Base-by-base conservation (phyloP, 495 filamentous ascomycete species). In the Aspergillus sparsus region DNA sequence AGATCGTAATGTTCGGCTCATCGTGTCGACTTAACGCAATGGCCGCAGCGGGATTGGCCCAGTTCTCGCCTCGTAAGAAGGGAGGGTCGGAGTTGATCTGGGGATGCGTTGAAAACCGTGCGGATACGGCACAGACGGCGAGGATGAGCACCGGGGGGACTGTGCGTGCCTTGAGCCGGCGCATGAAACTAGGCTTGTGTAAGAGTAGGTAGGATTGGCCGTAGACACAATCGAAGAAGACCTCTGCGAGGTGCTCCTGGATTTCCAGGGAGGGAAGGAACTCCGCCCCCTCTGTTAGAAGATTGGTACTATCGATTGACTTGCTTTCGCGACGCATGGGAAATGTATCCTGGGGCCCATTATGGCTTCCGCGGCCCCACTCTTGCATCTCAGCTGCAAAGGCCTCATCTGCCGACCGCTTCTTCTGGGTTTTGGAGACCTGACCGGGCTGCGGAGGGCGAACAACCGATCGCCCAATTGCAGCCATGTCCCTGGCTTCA, bases 121-220 rank as follows among this genome's bases (percentile, higher is more conserved):
- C 92, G 5, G 94, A 89, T 39, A 97, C 86, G 3, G 93, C 94
- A 72, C 94, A 97, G 16, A 98, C 90, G 15, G 92, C 89, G 5
- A 98, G 83, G 51, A 95, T 85, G 8, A 98, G 74, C 42, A 97
- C 93, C 5, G 94, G 94, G 11, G 94, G 93, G 16, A 89, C 77
- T 0, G 76, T 83, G 27, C 87, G 85, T 52, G 82, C 78, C 58
- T 83, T 85, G 60, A 95, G 77, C 62, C 89, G 88, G 57, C 93
- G 82, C 87, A 97, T 96, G 70, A 91, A 98, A 65, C 92, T 97
- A 16, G 93, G 93, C 68, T 97, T 97, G 71, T 98, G 94, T 34
- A 98, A 83, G n/a, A 98, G 75, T 60, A 92, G 89, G 69, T 97
- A 98, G 6, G 91, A 88, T 69, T 98, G 94, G 18, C 94, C 94